Percentiles rank a stretch among this genome's conserved stretches.
Evolutionary conservation across 306 rosid genomes (phyloP).

Genomic region (Medicago arabica): DNA sequence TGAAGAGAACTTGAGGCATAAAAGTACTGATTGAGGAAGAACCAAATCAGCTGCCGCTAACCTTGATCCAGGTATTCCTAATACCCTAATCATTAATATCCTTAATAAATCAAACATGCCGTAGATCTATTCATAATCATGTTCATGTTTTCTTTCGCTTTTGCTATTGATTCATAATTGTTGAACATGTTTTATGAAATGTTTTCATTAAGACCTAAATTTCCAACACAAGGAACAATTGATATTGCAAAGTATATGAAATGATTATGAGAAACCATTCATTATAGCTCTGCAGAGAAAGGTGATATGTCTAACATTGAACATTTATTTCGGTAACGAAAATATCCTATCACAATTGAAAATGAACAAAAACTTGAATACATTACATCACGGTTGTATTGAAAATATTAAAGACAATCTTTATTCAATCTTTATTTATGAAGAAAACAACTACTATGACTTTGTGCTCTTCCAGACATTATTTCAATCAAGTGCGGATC

Average conservation of each 20-base stretch:
- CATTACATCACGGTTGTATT: background rate
- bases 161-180: too few relatives aligned
- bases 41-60: too few relatives aligned
- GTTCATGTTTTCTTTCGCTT: too few relatives aligned
- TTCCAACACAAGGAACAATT: too few relatives aligned
- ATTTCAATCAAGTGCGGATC: slow-evolving; percentile 61
- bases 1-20: too few relatives aligned
- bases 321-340: slow-evolving; percentile 6
- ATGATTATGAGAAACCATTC: background rate
- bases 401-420: background rate
- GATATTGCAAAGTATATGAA: background rate
- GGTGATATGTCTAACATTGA: background rate
- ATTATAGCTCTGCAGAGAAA: background rate
- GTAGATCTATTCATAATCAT: too few relatives aligned
- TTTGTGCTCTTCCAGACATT: slow-evolving; percentile 13
- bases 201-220: too few relatives aligned
- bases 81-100: too few relatives aligned
- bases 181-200: too few relatives aligned
- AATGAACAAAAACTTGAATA: background rate
- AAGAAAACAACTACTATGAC: slow-evolving; percentile 7
- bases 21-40: too few relatives aligned
- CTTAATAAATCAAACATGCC: too few relatives aligned
- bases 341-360: slow-evolving; percentile 7
- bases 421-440: slow-evolving; percentile 27
- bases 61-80: too few relatives aligned